Evolutionary conservation across 768 basidiomycete species (phyloP).

Genomic region (Mycena pura): DNA sequence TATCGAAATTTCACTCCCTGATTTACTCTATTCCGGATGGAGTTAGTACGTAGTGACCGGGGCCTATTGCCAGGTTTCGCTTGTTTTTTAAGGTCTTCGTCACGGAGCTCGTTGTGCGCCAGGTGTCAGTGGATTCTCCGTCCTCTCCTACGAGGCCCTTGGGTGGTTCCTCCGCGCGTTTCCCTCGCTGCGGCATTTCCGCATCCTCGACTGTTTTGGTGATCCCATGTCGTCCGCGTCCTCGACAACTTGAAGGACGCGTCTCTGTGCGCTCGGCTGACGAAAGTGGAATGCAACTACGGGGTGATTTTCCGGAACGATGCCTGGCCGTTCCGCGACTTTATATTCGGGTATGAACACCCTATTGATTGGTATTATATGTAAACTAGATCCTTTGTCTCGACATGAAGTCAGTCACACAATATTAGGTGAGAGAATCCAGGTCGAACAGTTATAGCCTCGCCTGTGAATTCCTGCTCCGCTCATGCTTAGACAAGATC

Average conservation of each 20-base stretch:
- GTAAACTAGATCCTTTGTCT: too few species aligned
- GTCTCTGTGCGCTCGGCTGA: background rate
- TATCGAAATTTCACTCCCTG: too few species aligned
- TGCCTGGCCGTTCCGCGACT: background rate
- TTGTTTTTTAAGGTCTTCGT: too few species aligned
- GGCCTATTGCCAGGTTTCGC: too few species aligned
- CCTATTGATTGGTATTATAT: too few species aligned
- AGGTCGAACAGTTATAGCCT: too few species aligned
- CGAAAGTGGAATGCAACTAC: background rate
- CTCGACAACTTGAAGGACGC: background rate
- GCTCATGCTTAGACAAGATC: background rate
- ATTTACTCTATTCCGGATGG: too few species aligned
- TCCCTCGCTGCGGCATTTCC: background rate
- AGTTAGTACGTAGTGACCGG: too few species aligned
- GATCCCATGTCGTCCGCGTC: background rate
- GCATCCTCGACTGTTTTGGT: background rate
- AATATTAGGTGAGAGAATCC: too few species aligned
- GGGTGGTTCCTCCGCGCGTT: background rate
- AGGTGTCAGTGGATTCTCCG: background rate
- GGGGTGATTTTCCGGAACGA: background rate
- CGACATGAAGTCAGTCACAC: too few species aligned
- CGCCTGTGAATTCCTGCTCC: too few species aligned
- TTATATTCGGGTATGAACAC: background rate
- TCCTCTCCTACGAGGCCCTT: background rate
- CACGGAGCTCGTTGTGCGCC: background rate